Conservation (phyloP, 148 eudicot genomes). For the Vaccinium macrocarpon region DNA sequence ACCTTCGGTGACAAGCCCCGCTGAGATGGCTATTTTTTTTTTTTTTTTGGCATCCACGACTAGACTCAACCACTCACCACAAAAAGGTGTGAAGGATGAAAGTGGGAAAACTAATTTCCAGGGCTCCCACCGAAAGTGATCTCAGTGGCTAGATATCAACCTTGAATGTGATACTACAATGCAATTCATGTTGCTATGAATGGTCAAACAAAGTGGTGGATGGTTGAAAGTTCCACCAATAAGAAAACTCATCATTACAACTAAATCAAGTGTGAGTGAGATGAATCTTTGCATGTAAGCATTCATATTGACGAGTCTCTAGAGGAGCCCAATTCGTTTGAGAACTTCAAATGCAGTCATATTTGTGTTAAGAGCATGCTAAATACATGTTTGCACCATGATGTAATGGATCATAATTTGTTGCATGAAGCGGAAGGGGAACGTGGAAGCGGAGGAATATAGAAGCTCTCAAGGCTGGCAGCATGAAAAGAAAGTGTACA, state of each 20-base stretch:
- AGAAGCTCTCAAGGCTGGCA: no score
- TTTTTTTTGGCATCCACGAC: not conserved
- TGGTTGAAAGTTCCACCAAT: constrained; percentile 8
- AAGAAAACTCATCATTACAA: constrained; percentile 7
- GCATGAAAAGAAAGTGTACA: no score
- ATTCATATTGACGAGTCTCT: not conserved
- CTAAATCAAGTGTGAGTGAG: not conserved
- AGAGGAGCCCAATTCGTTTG: not conserved
- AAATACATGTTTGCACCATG: not conserved
- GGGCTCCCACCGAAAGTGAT: constrained; percentile 15
- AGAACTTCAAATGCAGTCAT: not conserved
- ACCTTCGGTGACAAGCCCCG: no score
- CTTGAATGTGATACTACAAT: constrained; percentile 32
- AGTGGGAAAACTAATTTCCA: not conserved
- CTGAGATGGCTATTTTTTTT: not conserved
- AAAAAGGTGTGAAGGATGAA: constrained; percentile 20
- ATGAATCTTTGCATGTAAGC: not conserved
- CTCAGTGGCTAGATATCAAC: not conserved
- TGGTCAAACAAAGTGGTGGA: constrained; percentile 34
- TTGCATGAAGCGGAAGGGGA: no score
- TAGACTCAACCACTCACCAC: constrained; percentile 38
- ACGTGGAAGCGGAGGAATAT: no score
- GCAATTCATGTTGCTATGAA: constrained; percentile 8
- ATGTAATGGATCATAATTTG: not conserved
- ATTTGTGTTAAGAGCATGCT: not conserved